A percentile compares a stretch with the other conserved stretches of the same genome.
Evolutionary conservation across 768 basidiomycete genomes (phyloP).

Genomic region (Clavaria fumosa): DNA sequence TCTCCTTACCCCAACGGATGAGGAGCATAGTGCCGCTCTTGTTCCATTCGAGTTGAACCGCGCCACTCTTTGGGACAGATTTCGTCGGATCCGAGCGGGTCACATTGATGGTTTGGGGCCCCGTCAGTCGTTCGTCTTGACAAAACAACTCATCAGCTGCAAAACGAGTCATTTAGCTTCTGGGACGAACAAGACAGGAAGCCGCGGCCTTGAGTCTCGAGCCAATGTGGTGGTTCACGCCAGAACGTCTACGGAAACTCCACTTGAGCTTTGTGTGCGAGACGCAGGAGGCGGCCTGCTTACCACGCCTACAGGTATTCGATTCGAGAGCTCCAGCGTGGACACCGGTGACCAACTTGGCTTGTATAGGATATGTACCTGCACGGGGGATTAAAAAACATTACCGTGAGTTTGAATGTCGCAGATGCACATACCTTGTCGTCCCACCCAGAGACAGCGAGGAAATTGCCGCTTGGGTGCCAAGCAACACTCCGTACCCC

Average conservation of each 20-base stretch:
- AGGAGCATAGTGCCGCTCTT: constrained; percentile 57
- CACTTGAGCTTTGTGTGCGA: neutral
- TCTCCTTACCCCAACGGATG: constrained; percentile 50
- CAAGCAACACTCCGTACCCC: constrained; percentile 68
- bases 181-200: constrained; percentile 63
- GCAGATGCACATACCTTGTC: constrained; percentile 77
- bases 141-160: neutral
- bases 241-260: constrained; percentile 45
- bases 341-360: constrained; percentile 58
- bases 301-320: constrained; percentile 42
- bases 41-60: constrained; percentile 70
- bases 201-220: constrained; percentile 67
- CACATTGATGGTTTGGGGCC: constrained; percentile 36
- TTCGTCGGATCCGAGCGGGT: constrained; percentile 43
- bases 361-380: constrained; percentile 67
- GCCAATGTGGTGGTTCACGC: constrained; percentile 78
- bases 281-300: constrained; percentile 14
- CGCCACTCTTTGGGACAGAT: constrained; percentile 49
- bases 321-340: constrained; percentile 44
- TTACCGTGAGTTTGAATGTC: constrained; percentile 8
- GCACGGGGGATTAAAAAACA: constrained; percentile 7
- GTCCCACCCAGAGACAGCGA: constrained; percentile 80
- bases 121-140: constrained; percentile 49
- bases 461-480: constrained; percentile 76
- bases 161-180: neutral